Base-by-base conservation (phyloP, 2,329 filamentous ascomycete species). In the Nemania serpens region DNA sequence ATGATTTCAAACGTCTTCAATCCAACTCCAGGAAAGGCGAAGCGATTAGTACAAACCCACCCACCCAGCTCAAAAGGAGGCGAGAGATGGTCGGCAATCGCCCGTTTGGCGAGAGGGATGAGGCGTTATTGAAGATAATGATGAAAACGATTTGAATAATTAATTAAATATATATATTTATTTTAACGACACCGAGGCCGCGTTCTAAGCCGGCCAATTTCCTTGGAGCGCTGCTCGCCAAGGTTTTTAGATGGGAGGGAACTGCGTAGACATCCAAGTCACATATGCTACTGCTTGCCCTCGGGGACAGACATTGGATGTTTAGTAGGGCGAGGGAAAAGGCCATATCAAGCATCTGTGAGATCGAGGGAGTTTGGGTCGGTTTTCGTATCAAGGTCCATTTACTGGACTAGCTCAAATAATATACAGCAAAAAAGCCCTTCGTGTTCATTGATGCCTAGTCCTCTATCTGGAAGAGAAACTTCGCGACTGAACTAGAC, bases 351-450 rank as follows among this genome's bases (percentile, higher is more conserved):
- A 54, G 46, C 51, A 55, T 58, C 42, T 60, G 42, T 43, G 52
- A 41, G 58, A 48, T 37, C 25, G 36, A 51, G 37, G 52, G 42
- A 25, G 57, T 50, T 57, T 42, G 42, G 36, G 59, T 17, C 37
- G 33, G 49, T 53, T 54, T 45, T 57, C 47, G 58, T 64, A 59
- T 64, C 61, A 52, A 57, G 57, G 65, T 65, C 66, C 70, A 66
- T 69, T 61, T 66, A 68, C 68, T 61, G 69, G 71, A 73, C 70
- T 71, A 73, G 69, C 67, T 70, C 67, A 73, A 58, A 72, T 73
- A 73, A 73, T 74, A 68, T 74, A 74, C 71, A 74, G 69, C 70
- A 72, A 69, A 71, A 67, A 64, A 61, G 54, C 61, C 64, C 65
- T 63, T 63, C 63, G 62, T 65, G 61, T 69, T 59, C 63, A 64